phyloP scores from a whole-genome alignment of 805 yeast genomes.

The Ascoidea rubescens region DNA sequence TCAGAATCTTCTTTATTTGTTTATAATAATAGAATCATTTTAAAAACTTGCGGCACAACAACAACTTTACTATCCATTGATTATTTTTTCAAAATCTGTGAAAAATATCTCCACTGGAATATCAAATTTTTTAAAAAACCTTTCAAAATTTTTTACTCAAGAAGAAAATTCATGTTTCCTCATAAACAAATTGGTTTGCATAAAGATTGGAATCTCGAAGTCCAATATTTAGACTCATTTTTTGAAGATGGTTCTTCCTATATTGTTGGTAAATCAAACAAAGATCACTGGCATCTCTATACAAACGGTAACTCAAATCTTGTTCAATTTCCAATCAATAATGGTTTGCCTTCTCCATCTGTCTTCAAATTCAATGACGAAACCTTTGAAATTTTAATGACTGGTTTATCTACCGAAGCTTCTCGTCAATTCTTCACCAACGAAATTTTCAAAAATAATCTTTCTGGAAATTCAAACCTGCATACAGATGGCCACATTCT shows the following conservation, averaged over 20 bases:
- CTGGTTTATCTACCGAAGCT: constrained; percentile 47
- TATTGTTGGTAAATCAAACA: constrained; percentile 66
- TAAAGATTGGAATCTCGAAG: constrained; percentile 74
- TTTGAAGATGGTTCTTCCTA: constrained; percentile 54
- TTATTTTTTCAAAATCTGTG: constrained; percentile 40
- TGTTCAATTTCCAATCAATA: constrained; percentile 11
- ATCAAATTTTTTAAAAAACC: constrained; percentile 24
- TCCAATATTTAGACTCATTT: constrained; percentile 47
- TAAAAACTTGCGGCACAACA: constrained; percentile 95
- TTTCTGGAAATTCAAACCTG: constrained; percentile 31
- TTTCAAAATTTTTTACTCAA: constrained; percentile 70
- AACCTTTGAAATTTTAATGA: constrained; percentile 85
- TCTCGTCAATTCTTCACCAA: constrained; percentile 47
- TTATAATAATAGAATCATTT: constrained; percentile 68
- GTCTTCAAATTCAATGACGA: constrained; percentile 31
- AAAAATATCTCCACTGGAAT: constrained; percentile 27
- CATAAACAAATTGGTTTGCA: constrained; percentile 71
- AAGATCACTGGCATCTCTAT: constrained; percentile 87
- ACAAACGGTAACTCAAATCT: constrained; percentile 31
- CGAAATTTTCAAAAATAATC: constrained; percentile 33
- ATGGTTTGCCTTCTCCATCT: constrained; percentile 1
- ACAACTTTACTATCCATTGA: constrained; percentile 72
- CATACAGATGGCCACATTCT: constrained; percentile 71
- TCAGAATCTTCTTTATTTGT: constrained; percentile 88
- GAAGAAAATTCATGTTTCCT: constrained; percentile 90